Evolutionary conservation across 2,329 filamentous ascomycete genomes (phyloP).

Genomic region (Talaromyces pinophilus): DNA sequence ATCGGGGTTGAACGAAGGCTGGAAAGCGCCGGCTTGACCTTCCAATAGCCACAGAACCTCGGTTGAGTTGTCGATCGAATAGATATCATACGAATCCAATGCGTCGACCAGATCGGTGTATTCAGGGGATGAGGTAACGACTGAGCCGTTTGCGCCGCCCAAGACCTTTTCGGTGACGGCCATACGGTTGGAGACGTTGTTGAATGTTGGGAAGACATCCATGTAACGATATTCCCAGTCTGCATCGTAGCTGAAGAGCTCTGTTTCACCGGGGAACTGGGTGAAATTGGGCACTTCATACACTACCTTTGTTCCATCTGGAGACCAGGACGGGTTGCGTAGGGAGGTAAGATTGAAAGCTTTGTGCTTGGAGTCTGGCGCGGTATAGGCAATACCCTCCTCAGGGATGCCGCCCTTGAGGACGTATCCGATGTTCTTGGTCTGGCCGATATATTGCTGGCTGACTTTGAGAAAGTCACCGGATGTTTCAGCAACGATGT

Average conservation of each 20-base stretch:
- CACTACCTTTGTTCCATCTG: background rate
- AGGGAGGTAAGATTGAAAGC: background rate
- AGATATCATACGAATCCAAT: slow-evolving; percentile 26
- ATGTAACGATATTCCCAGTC: background rate
- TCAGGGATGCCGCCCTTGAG: background rate
- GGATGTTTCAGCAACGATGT: background rate
- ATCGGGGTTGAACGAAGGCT: slow-evolving; percentile 44
- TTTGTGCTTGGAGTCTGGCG: background rate
- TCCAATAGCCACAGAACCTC: slow-evolving; percentile 27
- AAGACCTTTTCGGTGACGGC: background rate
- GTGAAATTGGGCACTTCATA: background rate
- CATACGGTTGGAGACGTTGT: background rate
- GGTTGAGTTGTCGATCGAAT: slow-evolving; percentile 38
- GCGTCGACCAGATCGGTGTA: background rate
- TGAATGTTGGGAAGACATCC: background rate
- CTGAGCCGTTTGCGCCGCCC: background rate
- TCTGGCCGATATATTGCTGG: background rate
- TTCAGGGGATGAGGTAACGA: background rate
- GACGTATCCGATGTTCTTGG: background rate
- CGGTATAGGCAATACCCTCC: background rate
- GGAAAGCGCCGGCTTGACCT: slow-evolving; percentile 43
- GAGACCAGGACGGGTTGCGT: background rate
- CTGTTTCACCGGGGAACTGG: background rate
- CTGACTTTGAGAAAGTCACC: background rate
- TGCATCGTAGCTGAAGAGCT: background rate